These are phyloP conservation scores for Plasmodium reichenowi DNA, from an alignment of 169 alveolate genomes.

Conservation along the genomic window DNA sequence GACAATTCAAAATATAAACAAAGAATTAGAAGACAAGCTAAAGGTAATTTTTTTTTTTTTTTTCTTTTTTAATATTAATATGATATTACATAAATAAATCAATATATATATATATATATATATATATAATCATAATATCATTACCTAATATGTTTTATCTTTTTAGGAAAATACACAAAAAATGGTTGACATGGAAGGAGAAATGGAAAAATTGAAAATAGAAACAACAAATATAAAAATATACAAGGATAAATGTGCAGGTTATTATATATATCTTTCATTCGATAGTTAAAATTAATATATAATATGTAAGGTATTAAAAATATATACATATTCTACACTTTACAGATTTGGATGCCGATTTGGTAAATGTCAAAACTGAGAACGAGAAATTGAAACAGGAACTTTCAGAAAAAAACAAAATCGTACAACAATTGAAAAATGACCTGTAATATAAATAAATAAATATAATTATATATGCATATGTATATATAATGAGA, in stretches of 20 bases:
- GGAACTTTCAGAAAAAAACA: conserved; percentile 60
- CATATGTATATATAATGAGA: too few relatives aligned
- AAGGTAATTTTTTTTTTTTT: conserved; percentile 25
- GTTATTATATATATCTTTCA: conserved; percentile 12
- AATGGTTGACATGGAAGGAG: conserved; percentile 74
- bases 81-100: neutral
- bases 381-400: conserved; percentile 53
- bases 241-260: conserved; percentile 64
- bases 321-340: neutral
- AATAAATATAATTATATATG: conserved; percentile 4
- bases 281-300: neutral
- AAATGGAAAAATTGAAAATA: conserved; percentile 39
- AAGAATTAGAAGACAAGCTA: conserved; percentile 72
- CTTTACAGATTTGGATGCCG: conserved; percentile 34
- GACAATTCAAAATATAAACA: conserved; percentile 68
- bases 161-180: conserved; percentile 57
- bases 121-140: neutral
- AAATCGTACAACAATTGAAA: conserved; percentile 56
- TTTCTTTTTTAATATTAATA: neutral
- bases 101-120: conserved; percentile 11
- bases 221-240: conserved; percentile 46
- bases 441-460: conserved; percentile 53
- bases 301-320: neutral
- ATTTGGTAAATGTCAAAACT: conserved; percentile 33
- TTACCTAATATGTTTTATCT: neutral